Evolutionary conservation across 23 red algal genomes (phyloP).

Genomic region (Gracilaria gracilis): DNA sequence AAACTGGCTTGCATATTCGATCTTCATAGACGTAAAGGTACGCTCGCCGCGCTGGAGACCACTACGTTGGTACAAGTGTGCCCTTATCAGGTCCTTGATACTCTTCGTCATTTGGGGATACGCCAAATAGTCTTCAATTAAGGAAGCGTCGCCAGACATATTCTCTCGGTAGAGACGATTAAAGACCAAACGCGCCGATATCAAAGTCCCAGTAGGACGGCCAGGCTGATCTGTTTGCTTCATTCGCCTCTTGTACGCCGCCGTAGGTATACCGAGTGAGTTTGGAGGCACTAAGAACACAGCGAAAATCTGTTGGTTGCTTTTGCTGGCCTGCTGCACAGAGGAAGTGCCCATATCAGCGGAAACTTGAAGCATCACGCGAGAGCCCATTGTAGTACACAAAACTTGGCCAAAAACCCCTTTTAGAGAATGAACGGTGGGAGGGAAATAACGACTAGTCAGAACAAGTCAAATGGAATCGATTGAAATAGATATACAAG

Average conservation of each 20-base stretch:
- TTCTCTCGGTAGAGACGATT: constrained; percentile 3
- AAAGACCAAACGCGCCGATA: background rate
- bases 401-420: background rate
- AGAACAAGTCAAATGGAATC: background rate
- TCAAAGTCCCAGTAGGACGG: background rate
- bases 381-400: too few species aligned
- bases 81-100: background rate
- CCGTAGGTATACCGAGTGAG: background rate
- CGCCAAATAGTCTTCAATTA: background rate
- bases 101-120: background rate
- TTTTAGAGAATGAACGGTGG: too few species aligned
- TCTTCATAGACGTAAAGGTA: background rate
- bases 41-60: background rate
- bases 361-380: too few species aligned
- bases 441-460: background rate
- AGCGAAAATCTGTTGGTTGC: background rate
- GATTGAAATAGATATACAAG: background rate
- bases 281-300: background rate
- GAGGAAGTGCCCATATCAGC: too few species aligned
- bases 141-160: background rate
- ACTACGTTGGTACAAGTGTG: background rate
- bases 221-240: background rate
- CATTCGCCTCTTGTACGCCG: background rate
- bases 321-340: background rate
- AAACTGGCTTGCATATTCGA: background rate